A percentile compares a stretch with the other conserved stretches of the same genome.
Conservation (phyloP, 192 early-diverging fungal genomes). For the Mortierella claussenii region DNA sequence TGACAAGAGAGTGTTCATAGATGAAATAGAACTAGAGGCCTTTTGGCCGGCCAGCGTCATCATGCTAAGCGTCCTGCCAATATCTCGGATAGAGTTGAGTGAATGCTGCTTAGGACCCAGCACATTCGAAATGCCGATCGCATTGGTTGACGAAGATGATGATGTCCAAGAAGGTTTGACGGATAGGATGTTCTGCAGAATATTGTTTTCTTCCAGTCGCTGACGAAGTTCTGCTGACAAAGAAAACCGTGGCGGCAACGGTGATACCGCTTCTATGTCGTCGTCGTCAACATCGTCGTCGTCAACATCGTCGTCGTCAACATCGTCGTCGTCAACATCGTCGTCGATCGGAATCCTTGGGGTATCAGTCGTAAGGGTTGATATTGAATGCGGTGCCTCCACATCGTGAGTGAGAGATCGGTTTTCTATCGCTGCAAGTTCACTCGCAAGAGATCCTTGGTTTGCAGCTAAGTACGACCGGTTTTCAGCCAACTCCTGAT, state of each 20-base stretch:
- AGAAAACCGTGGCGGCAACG: constrained; percentile 26
- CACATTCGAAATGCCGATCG: neutral
- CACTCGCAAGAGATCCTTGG: constrained; percentile 4
- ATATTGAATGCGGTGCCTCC: neutral
- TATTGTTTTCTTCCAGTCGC: constrained; percentile 40
- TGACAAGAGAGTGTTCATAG: neutral
- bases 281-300: neutral
- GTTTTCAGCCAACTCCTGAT: constrained; percentile 6
- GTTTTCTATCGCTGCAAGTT: constrained; percentile 7
- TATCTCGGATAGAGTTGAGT: constrained; percentile 17
- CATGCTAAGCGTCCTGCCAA: constrained; percentile 32
- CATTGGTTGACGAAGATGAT: neutral
- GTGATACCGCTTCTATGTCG: neutral
- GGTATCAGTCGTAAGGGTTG: neutral
- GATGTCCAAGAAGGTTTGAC: constrained; percentile 13
- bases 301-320: no score
- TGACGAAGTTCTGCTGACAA: constrained; percentile 47
- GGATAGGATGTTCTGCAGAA: constrained; percentile 32
- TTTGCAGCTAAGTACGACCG: neutral
- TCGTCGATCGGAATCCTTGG: neutral
- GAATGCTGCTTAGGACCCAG: constrained; percentile 5
- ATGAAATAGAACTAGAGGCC: neutral
- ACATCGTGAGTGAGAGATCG: neutral
- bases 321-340: no score
- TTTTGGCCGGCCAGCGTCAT: constrained; percentile 32